Conservation (phyloP, 2,329 filamentous ascomycete genomes). For the Epichloe sibirici region DNA sequence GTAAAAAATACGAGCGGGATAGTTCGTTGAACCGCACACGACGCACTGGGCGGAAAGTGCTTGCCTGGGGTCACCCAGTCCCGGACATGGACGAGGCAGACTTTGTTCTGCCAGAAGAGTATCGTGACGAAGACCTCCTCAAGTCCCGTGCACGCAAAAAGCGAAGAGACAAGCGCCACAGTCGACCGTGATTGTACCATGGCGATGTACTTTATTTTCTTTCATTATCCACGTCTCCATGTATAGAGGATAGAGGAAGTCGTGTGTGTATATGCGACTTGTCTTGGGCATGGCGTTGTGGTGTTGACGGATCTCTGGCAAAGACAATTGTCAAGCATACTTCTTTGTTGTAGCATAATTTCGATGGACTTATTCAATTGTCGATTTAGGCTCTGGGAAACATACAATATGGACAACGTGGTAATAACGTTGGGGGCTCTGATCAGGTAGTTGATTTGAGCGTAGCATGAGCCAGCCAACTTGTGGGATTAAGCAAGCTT, state of each 20-base stretch:
- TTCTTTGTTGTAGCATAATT: neutral
- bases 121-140: slow-evolving; percentile 41
- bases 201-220: neutral
- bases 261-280: neutral
- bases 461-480: neutral
- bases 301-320: neutral
- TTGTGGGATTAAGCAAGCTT: neutral
- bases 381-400: neutral
- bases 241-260: neutral
- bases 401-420: neutral
- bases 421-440: neutral
- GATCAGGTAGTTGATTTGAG: neutral
- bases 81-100: slow-evolving; percentile 60
- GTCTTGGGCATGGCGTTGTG: slow-evolving; percentile 4
- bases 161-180: slow-evolving; percentile 46
- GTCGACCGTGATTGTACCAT: slow-evolving; percentile 20
- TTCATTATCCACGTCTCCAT: neutral
- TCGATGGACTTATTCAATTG: neutral
- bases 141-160: slow-evolving; percentile 50
- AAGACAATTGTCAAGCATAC: neutral
- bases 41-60: slow-evolving; percentile 53
- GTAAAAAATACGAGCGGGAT: slow-evolving; percentile 67
- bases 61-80: slow-evolving; percentile 72
- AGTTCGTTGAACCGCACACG: slow-evolving; percentile 63
- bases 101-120: slow-evolving; percentile 62